Evolutionary conservation across 495 filamentous ascomycete species (phyloP).

Genomic region (Aspergillus steynii): DNA sequence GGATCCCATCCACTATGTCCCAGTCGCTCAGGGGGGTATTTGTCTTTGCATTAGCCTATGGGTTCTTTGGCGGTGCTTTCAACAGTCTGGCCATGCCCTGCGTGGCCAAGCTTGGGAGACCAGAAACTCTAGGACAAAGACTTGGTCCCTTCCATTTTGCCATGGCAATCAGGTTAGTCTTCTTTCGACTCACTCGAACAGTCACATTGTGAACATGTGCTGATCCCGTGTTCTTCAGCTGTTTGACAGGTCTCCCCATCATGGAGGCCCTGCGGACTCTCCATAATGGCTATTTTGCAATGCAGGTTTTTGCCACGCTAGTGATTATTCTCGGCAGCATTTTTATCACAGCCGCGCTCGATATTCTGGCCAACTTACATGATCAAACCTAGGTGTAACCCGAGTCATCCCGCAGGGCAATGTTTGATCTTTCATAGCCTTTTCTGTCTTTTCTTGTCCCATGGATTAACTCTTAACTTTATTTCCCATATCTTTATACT

Average conservation of each 20-base stretch:
- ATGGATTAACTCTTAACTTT: no score
- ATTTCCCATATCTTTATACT: no score
- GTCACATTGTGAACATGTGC: background rate
- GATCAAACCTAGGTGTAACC: no score
- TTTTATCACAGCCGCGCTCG: no score
- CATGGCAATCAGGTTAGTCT: conserved; percentile 28
- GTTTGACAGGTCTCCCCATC: conserved; percentile 33
- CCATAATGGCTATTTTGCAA: conserved; percentile 39
- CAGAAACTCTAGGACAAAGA: conserved; percentile 26
- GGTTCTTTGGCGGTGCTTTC: conserved; percentile 39
- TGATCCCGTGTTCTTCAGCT: conserved; percentile 14
- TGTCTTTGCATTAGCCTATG: conserved; percentile 30
- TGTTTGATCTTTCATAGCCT: no score
- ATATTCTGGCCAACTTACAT: no score
- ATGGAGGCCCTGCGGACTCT: conserved; percentile 28
- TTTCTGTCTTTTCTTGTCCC: no score
- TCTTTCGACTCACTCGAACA: background rate
- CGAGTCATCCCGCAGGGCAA: no score
- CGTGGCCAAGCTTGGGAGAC: conserved; percentile 28
- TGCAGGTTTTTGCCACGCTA: conserved; percentile 53
- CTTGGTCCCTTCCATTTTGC: conserved; percentile 33
- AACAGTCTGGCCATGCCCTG: conserved; percentile 37
- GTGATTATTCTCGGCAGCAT: background rate
- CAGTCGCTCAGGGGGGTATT: conserved; percentile 31
- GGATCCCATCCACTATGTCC: conserved; percentile 51